These are phyloP conservation scores for Mycena galericulata DNA, from an alignment of 768 basidiomycete species.

Conservation along the genomic window DNA sequence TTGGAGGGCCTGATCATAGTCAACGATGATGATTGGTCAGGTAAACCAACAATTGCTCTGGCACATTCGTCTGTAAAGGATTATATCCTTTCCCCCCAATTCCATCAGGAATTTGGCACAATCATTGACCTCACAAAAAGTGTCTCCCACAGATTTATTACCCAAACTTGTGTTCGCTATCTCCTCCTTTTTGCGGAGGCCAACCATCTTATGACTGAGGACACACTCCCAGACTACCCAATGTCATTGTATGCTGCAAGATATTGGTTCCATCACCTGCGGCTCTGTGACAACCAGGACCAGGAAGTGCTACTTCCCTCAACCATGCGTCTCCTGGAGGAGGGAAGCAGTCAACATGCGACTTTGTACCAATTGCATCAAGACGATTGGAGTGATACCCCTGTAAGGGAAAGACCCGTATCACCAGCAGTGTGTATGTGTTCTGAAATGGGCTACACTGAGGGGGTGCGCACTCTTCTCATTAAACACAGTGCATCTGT, in stretches of 20 bases:
- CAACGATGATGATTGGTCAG: too few relatives aligned
- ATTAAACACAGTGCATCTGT: too few relatives aligned
- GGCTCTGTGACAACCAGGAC: not conserved
- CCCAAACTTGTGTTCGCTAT: too few relatives aligned
- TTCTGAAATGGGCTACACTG: too few relatives aligned
- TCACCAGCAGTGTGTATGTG: too few relatives aligned
- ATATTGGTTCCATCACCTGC: constrained; percentile 2
- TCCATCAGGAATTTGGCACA: not conserved
- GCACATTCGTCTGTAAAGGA: not conserved
- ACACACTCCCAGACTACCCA: not conserved
- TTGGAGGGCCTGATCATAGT: too few relatives aligned
- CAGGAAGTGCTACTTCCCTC: not conserved
- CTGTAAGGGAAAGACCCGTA: not conserved
- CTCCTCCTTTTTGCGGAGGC: not conserved
- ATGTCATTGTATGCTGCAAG: not conserved
- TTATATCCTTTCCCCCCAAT: constrained; percentile 1
- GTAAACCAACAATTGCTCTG: too few relatives aligned
- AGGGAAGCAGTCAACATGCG: not conserved
- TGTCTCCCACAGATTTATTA: too few relatives aligned
- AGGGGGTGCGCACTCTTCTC: too few relatives aligned
- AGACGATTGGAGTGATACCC: not conserved
- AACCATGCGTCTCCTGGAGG: not conserved
- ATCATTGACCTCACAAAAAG: constrained; percentile 5
- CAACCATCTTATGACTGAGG: not conserved
- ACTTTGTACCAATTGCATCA: not conserved